Evolutionary conservation across 208 protist species (phyloP).

Genomic region (Acanthamoeba healyi): DNA sequence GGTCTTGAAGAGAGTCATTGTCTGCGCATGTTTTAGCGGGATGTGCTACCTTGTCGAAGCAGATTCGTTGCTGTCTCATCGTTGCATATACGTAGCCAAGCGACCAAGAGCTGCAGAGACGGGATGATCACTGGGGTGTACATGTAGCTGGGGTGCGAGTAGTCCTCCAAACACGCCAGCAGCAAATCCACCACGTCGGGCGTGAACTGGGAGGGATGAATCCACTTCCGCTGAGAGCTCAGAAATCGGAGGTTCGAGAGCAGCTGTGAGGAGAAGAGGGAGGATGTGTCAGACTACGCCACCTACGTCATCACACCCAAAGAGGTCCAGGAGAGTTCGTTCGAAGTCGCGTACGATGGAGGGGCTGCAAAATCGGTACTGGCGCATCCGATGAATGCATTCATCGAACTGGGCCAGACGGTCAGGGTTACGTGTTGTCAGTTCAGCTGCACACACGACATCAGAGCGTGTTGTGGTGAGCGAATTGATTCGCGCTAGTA

Average conservation of each 20-base stretch:
- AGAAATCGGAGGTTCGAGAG: constrained; percentile 22
- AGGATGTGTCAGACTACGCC: neutral
- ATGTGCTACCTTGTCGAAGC: neutral
- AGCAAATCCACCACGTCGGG: constrained; percentile 1
- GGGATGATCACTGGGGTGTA: neutral
- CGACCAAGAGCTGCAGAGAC: constrained; percentile 1
- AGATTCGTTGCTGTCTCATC: neutral
- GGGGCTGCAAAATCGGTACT: constrained; percentile 22
- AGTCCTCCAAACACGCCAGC: constrained; percentile 15
- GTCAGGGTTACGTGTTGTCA: neutral
- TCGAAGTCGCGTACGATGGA: neutral
- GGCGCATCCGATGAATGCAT: neutral
- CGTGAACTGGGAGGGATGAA: neutral
- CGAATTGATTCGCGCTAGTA: neutral
- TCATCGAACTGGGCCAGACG: constrained; percentile 18
- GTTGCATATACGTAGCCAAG: neutral
- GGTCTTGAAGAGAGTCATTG: neutral
- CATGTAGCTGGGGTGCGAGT: constrained; percentile 14
- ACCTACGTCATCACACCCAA: neutral
- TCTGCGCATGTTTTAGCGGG: neutral
- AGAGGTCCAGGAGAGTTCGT: neutral
- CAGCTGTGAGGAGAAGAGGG: neutral
- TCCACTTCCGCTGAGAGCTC: neutral
- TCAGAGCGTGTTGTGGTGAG: neutral
- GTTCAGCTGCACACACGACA: neutral